Evolutionary conservation across 345 rosid genomes (phyloP).

Genomic region (Laguncularia racemosa): DNA sequence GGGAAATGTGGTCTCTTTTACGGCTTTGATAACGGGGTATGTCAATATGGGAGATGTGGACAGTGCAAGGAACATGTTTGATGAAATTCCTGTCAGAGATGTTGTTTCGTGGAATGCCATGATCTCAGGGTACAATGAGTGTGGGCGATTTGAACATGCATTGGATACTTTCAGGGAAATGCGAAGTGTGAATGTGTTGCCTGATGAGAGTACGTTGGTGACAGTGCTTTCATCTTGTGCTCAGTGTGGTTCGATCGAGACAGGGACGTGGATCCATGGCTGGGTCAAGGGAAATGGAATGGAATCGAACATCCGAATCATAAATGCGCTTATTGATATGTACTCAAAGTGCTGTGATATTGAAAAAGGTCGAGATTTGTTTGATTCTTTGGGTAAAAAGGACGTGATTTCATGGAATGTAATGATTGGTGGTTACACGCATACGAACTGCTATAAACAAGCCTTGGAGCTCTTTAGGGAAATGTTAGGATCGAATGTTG

Average conservation of each 20-base stretch:
- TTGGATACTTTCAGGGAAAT: slow-evolving; percentile 44
- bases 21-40: slow-evolving; percentile 51
- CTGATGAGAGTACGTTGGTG: slow-evolving; percentile 57
- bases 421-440: slow-evolving; percentile 51
- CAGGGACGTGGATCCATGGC: slow-evolving; percentile 45
- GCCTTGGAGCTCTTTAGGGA: slow-evolving; percentile 43
- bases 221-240: slow-evolving; percentile 65
- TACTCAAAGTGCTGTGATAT: slow-evolving; percentile 53
- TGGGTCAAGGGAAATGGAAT: slow-evolving; percentile 37
- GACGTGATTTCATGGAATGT: slow-evolving; percentile 66
- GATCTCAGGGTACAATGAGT: slow-evolving; percentile 39
- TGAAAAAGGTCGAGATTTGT: slow-evolving; percentile 32
- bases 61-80: slow-evolving; percentile 40
- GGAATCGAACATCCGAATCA: slow-evolving; percentile 33
- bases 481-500: slow-evolving; percentile 36
- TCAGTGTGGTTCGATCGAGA: slow-evolving; percentile 35
- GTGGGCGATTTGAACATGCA: slow-evolving; percentile 42
- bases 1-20: slow-evolving; percentile 53
- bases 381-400: slow-evolving; percentile 27
- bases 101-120: slow-evolving; percentile 53
- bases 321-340: slow-evolving; percentile 63
- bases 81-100: slow-evolving; percentile 52
- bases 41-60: slow-evolving; percentile 24
- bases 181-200: slow-evolving; percentile 29
- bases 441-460: slow-evolving; percentile 32